Evolutionary conservation across 2,329 filamentous ascomycete genomes (phyloP).

Genomic region (Samsoniella hepiali): DNA sequence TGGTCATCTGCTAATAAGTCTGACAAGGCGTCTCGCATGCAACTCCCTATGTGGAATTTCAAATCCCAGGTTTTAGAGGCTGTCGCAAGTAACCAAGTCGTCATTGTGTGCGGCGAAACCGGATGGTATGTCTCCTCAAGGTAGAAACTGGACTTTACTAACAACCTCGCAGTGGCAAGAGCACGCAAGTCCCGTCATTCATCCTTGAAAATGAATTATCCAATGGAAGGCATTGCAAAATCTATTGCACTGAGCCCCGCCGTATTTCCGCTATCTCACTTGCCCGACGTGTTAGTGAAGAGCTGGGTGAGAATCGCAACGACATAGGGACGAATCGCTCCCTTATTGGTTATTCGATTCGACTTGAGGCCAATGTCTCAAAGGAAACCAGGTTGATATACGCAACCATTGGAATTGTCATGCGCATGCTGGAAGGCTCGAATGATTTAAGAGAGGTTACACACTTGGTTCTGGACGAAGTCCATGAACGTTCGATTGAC

Average conservation of each 20-base stretch:
- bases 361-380: conserved; percentile 82
- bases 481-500: conserved; percentile 94
- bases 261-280: conserved; percentile 95
- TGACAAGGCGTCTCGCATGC: conserved; percentile 59
- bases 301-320: conserved; percentile 78
- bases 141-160: conserved; percentile 21
- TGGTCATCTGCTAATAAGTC: conserved; percentile 13
- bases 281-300: conserved; percentile 88
- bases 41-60: conserved; percentile 87
- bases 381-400: conserved; percentile 82
- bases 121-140: conserved; percentile 58
- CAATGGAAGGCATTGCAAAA: conserved; percentile 77
- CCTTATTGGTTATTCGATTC: conserved; percentile 89
- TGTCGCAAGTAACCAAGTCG: conserved; percentile 76
- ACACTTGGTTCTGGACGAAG: conserved; percentile 93
- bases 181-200: conserved; percentile 94
- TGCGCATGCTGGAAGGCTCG: conserved; percentile 91
- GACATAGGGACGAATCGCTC: conserved; percentile 82
- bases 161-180: conserved; percentile 66
- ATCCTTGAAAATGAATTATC: conserved; percentile 85
- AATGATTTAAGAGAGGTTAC: conserved; percentile 86
- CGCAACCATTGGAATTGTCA: conserved; percentile 89
- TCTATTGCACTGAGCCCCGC: conserved; percentile 93
- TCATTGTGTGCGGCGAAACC: conserved; percentile 95
- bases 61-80: conserved; percentile 72